phyloP scores from a whole-genome alignment of 106 monocot genomes.

The Dendrobium huoshanense region DNA sequence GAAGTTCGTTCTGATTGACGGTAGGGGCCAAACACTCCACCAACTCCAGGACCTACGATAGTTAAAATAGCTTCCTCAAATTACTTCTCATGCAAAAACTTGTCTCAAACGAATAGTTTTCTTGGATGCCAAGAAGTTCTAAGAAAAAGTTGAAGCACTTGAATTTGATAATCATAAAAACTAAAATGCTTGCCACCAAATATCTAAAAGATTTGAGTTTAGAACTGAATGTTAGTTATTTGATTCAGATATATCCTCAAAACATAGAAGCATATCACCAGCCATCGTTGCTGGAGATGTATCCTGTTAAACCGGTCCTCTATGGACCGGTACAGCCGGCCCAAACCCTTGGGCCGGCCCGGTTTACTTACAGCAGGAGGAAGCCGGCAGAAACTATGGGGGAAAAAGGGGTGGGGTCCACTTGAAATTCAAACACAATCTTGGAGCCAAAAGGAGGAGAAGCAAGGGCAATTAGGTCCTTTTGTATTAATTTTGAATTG shows the following conservation, averaged over 20 bases:
- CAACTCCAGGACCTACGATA: constrained; percentile 65
- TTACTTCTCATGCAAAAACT: neutral
- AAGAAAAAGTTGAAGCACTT: neutral
- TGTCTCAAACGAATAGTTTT: neutral
- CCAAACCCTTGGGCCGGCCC: too few species aligned
- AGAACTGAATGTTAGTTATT: neutral
- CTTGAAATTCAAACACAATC: too few species aligned
- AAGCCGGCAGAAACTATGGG: too few species aligned
- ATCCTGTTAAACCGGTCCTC: too few species aligned
- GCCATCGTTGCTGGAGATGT: neutral
- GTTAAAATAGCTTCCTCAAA: neutral
- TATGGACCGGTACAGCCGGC: too few species aligned
- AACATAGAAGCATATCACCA: neutral
- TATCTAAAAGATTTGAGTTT: neutral
- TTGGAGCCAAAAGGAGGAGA: too few species aligned
- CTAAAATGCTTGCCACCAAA: neutral
- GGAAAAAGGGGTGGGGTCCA: too few species aligned
- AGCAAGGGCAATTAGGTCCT: too few species aligned
- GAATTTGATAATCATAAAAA: neutral
- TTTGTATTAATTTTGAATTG: too few species aligned
- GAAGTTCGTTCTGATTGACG: constrained; percentile 95
- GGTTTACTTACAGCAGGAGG: too few species aligned
- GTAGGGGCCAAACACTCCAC: constrained; percentile 94
- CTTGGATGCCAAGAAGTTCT: neutral
- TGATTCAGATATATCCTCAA: neutral